Conservation (phyloP, 83 land plant species). For the Picea engelmannii region DNA sequence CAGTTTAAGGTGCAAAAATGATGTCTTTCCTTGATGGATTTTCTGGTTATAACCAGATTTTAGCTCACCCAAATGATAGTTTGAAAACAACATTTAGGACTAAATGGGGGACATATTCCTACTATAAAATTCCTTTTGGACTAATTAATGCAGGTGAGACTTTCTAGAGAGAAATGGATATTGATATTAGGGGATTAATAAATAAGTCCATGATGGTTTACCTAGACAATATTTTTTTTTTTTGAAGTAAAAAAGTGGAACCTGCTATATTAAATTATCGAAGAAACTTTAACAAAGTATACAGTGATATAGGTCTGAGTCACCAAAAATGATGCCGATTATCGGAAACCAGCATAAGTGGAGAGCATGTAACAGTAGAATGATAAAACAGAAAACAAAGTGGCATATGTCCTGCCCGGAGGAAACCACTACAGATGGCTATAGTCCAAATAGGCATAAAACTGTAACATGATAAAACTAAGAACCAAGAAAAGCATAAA, state of each 20-base stretch:
- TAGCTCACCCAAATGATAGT: not conserved
- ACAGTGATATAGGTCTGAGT: not conserved
- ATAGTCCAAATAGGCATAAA: too few species aligned
- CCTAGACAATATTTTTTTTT: not conserved
- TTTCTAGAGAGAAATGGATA: not conserved
- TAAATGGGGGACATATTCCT: not conserved
- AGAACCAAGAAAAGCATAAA: too few species aligned
- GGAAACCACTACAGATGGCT: too few species aligned
- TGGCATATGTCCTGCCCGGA: too few species aligned
- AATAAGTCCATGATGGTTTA: not conserved
- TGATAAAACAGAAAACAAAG: too few species aligned
- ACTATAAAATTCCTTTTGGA: not conserved
- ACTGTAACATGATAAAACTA: too few species aligned
- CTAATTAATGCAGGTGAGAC: not conserved
- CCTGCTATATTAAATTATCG: too few species aligned
- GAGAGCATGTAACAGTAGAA: too few species aligned
- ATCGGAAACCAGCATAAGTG: too few species aligned
- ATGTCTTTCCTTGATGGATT: not conserved
- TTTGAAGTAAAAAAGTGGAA: too few species aligned
- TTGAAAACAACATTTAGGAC: not conserved
- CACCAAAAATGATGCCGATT: too few species aligned
- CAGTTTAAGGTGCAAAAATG: fast-evolving
- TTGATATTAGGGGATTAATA: not conserved
- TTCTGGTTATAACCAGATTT: not conserved
- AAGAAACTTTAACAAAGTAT: too few species aligned